phyloP scores from a whole-genome alignment of 208 protist species.

The Trypanosomatidae sp. region DNA sequence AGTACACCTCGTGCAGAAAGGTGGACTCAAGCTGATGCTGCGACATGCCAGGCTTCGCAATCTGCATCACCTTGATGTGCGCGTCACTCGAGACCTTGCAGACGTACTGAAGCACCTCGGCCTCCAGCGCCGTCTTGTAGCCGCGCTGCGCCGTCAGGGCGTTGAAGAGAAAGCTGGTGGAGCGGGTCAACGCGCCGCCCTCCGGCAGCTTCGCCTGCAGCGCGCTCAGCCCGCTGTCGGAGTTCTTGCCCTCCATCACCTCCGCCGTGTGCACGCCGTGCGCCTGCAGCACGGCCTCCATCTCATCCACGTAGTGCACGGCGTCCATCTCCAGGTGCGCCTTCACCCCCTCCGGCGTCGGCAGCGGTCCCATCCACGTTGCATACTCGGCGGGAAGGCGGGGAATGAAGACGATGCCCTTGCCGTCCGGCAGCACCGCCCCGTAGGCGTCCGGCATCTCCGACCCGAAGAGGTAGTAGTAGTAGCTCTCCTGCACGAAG shows the following conservation, averaged over 20 bases:
- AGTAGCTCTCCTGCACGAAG: constrained; percentile 95
- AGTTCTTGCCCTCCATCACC: constrained; percentile 76
- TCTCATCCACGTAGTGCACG: constrained; percentile 88
- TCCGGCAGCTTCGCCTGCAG: constrained; percentile 54
- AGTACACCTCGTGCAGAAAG: constrained; percentile 92
- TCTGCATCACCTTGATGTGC: constrained; percentile 89
- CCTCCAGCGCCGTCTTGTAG: constrained; percentile 91
- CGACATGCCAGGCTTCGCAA: constrained; percentile 87
- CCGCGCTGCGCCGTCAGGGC: constrained; percentile 67
- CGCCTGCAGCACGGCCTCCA: constrained; percentile 41
- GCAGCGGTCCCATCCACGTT: constrained; percentile 90
- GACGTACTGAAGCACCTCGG: constrained; percentile 91
- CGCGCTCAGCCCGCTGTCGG: constrained; percentile 77
- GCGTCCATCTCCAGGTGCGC: constrained; percentile 57
- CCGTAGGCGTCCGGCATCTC: constrained; percentile 85
- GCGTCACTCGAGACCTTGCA: constrained; percentile 84
- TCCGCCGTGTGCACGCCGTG: constrained; percentile 67
- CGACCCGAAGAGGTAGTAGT: constrained; percentile 91
- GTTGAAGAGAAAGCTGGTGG: constrained; percentile 57
- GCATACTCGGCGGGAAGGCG: constrained; percentile 80
- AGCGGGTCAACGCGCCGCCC: constrained; percentile 17
- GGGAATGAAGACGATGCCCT: constrained; percentile 84
- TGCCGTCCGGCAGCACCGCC: constrained; percentile 65
- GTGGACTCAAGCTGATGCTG: constrained; percentile 93
- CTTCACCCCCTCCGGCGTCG: constrained; percentile 70